Base-by-base conservation (phyloP, 305 asterid genomes). In the Rubia tinctorum region DNA sequence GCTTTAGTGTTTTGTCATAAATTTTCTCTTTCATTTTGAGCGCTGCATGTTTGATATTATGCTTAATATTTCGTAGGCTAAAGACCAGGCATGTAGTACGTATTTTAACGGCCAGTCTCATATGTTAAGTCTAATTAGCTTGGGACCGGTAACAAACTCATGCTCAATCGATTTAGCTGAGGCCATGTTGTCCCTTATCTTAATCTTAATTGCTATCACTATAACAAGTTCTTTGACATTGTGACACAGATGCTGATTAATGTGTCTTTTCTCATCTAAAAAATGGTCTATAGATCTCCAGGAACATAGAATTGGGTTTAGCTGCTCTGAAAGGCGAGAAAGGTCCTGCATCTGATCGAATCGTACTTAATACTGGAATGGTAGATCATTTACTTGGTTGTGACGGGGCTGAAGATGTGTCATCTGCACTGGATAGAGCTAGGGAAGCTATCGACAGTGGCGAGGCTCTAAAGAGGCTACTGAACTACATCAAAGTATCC, bases 371-470 rank as follows among this genome's bases (percentile, higher is more conserved):
- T 76, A 96, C 99, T n/a, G 99, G 95, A 63, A 86, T 94, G 91
- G 84, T 89, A 4, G 99, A 94, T 86, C 98, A 92, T 82, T 85
- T 94, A 82, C 90, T 94, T 30, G 97, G 98, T 56, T 86, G 97
- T 62, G 91, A 92, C 15, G 99, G 98, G 61, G 99, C 98, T 22
- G 84, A 86, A 80, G 97, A 90, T 73, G 66, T 92, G 75, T 20
- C 74, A 22, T 55, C 84, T 34, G 97, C 98, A 51, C 63, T 94
- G 75, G 96, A 89, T 60, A 86, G 99, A 89, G 98, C 96, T 20
- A 82, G 95, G 79, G 98, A 94, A 73, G 98, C 97, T 71, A 84
- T 94, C 43, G 97, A 90, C 81, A 87, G 96, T 71, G 99, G 98
- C 74, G 83, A 73, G 69, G 99, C 99, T 76, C 88, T 92, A 56